Conservation (phyloP, 257 asterid species). For the Fraxinus cuspidata region DNA sequence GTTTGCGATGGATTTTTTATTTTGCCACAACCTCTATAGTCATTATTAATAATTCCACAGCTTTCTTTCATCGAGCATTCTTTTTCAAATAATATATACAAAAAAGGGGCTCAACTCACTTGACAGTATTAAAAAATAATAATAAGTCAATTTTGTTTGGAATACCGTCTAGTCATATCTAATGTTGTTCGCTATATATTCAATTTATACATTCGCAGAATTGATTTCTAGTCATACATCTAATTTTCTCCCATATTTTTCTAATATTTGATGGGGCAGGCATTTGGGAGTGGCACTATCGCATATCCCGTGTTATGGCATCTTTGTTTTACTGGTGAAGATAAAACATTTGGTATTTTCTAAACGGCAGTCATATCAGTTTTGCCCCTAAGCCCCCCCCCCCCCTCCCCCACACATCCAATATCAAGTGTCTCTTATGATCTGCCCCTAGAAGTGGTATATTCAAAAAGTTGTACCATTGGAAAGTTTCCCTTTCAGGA, state of each 20-base stretch:
- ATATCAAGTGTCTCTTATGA: not conserved
- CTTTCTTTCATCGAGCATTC: not conserved
- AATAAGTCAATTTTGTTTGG: not conserved
- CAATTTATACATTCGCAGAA: not conserved
- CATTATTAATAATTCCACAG: not conserved
- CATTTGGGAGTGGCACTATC: conserved; percentile 70
- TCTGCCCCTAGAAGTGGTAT: not conserved
- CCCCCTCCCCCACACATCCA: not conserved
- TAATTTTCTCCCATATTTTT: not conserved
- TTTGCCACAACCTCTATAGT: not conserved
- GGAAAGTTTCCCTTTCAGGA: not conserved
- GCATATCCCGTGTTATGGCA: conserved; percentile 78
- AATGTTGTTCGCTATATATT: not conserved
- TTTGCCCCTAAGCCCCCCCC: conserved; percentile 10
- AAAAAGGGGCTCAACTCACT: not conserved
- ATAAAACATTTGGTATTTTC: conserved; percentile 46
- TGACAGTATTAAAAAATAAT: not conserved
- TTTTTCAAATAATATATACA: not conserved
- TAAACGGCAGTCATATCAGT: conserved; percentile 47
- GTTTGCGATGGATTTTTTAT: not conserved
- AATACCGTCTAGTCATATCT: not conserved
- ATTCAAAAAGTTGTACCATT: not conserved
- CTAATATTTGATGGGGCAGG: conserved; percentile 42
- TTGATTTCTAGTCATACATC: conserved; percentile 2
- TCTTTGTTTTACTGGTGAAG: conserved; percentile 52